phyloP scores from a whole-genome alignment of 257 asterid genomes.

The Nicotiana paniculata region DNA sequence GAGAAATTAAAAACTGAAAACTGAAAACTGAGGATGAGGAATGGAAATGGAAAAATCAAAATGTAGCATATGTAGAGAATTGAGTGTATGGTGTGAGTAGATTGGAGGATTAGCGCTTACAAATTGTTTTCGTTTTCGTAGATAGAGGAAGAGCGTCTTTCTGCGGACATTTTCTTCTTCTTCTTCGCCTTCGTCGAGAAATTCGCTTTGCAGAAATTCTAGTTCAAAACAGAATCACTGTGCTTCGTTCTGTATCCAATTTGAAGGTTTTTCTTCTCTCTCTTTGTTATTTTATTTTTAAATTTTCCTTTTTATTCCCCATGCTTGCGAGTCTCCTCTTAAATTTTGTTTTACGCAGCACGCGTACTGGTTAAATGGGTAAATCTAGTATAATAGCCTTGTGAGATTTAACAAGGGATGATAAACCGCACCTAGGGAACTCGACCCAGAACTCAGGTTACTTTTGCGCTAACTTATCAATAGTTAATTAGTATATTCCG shows the following conservation, averaged over 20 bases:
- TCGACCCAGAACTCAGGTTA: too few relatives aligned
- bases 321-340: too few relatives aligned
- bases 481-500: too few relatives aligned
- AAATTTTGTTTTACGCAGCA: too few relatives aligned
- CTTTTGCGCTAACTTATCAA: too few relatives aligned
- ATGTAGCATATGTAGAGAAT: not conserved
- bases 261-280: not conserved
- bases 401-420: too few relatives aligned
- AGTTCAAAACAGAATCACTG: not conserved
- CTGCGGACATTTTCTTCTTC: slow-evolving; percentile 33
- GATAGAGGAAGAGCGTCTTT: slow-evolving; percentile 36
- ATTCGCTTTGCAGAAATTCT: not conserved
- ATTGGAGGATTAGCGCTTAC: not conserved
- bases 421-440: too few relatives aligned
- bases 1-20: not conserved
- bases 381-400: too few relatives aligned
- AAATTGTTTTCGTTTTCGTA: slow-evolving; percentile 24
- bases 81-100: not conserved
- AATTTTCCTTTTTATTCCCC: too few relatives aligned
- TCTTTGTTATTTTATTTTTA: not conserved
- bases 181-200: not conserved
- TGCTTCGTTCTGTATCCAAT: not conserved
- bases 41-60: not conserved
- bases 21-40: not conserved
- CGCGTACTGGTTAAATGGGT: too few relatives aligned